Conservation (phyloP, 176 grass and related monocot species). For the Oryza glumipatula region DNA sequence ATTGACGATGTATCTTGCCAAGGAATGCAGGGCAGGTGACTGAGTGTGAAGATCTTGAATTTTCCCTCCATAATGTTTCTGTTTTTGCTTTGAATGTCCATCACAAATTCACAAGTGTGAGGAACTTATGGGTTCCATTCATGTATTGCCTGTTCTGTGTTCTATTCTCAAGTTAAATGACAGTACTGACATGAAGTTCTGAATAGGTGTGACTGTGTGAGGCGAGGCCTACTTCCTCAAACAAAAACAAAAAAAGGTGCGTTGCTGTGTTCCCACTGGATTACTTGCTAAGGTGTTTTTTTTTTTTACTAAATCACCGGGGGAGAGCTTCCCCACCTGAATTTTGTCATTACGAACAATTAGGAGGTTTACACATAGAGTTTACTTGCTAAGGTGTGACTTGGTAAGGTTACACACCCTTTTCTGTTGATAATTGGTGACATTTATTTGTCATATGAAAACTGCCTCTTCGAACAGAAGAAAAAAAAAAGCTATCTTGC, state of each 20-base stretch:
- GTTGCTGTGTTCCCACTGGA: slow-evolving; percentile 18
- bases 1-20: not conserved
- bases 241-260: too few relatives aligned
- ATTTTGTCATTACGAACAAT: too few relatives aligned
- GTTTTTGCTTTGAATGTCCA: not conserved
- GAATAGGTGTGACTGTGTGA: slow-evolving; percentile 6
- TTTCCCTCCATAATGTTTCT: not conserved
- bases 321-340: not conserved
- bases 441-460: not conserved
- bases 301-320: too few relatives aligned
- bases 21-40: slow-evolving; percentile 57
- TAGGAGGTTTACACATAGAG: too few relatives aligned
- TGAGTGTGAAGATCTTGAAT: not conserved
- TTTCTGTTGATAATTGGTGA: not conserved
- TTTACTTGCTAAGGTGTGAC: not conserved
- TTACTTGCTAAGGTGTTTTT: slow-evolving; percentile 66
- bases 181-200: not conserved
- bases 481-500: slow-evolving; percentile 71
- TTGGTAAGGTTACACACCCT: slow-evolving; percentile 47
- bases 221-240: slow-evolving; percentile 62
- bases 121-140: not conserved
- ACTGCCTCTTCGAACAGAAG: slow-evolving; percentile 50
- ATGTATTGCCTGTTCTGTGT: too few relatives aligned
- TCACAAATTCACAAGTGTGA: not conserved
- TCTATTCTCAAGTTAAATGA: not conserved